phyloP scores from a whole-genome alignment of 768 basidiomycete species.

The Suillus hirtellus region DNA sequence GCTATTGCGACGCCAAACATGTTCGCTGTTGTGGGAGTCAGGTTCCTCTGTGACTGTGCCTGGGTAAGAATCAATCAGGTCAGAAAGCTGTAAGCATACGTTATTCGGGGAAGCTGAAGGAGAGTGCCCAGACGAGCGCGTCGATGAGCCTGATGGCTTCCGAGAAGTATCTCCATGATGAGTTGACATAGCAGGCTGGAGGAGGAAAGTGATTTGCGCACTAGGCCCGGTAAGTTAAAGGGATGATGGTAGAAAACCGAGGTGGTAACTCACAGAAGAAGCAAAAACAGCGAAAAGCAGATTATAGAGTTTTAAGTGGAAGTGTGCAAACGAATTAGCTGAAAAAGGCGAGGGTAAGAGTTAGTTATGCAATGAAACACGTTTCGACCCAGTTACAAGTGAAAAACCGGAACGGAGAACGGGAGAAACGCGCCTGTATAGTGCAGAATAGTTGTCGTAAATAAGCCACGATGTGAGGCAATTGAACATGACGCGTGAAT shows the following conservation, averaged over 20 bases:
- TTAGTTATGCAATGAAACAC: constrained; percentile 26
- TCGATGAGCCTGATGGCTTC: constrained; percentile 72
- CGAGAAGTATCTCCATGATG: constrained; percentile 49
- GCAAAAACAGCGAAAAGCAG: constrained; percentile 23
- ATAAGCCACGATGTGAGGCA: constrained; percentile 31
- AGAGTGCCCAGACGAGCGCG: constrained; percentile 62
- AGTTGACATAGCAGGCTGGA: constrained; percentile 31
- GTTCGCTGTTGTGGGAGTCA: constrained; percentile 40
- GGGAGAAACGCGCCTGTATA: constrained; percentile 32
- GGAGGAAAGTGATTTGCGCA: constrained; percentile 29
- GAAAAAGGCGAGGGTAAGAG: constrained; percentile 23
- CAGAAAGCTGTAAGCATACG: constrained; percentile 38
- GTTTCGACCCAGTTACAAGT: constrained; percentile 22
- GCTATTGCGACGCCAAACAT: constrained; percentile 56
- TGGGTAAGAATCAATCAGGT: constrained; percentile 19
- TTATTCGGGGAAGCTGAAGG: constrained; percentile 60
- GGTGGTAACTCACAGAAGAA: constrained; percentile 29
- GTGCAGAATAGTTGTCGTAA: constrained; percentile 31
- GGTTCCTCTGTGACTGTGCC: constrained; percentile 47
- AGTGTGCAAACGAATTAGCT: constrained; percentile 37
- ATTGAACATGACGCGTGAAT: constrained; percentile 31
- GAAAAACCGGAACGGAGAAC: constrained; percentile 31
- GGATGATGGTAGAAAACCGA: constrained; percentile 19
- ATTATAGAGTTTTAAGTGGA: constrained; percentile 35
- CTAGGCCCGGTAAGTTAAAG: constrained; percentile 21